Evolutionary conservation across 371 early-diverging fungal genomes (phyloP), one percentile per base, ranked within the genome.

Genomic region (Sporodiniella umbellata): DNA sequence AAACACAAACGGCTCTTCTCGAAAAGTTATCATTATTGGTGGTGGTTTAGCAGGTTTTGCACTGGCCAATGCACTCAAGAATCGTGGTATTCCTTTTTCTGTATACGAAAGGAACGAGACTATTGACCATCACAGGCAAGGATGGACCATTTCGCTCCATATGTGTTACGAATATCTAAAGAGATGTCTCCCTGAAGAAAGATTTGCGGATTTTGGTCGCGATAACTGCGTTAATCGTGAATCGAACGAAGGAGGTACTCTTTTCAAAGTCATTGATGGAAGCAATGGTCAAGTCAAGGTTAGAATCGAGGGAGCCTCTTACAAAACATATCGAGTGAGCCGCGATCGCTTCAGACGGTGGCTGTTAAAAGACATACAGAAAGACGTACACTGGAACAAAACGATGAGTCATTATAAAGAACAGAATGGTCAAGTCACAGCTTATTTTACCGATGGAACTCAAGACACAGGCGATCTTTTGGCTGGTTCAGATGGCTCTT

Each of bases 31-130:
- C 8, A 72, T 72, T 42, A 44, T 69, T 5, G 69, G 69, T 11
- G 69, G 39, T 33, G 73, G 73, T 33, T 48, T 64, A 12, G 42
- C 69, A 5, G 69, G 73, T n/a, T 56, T 72, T 14, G 33, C 64
- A n/a, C 46, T 66, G 1, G 73, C 69, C 12, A 55, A 66, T 33
- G 45, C 55, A 3, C 48, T 68, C 3, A 35, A 72, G 33, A 33
- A 50, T 12, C 45, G 62, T 23, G 53, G 51, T 18, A 48, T 72
- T 4, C 62, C 64, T 3, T 63, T 42, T 42, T 45, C 53, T 19
- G 25, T 72, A 8, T 68, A 66, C 53, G 73, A 70, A 60, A 53
- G 64, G 10, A 65, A 64, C 30, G 18, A 44, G 4, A 39, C 40
- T 17, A 33, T 45, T 4, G 49, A 55, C 17, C 23, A 28, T n/a